These are phyloP conservation scores for Brettanomyces sp. DNA, from an alignment of 805 yeast species.

Conservation along the genomic window DNA sequence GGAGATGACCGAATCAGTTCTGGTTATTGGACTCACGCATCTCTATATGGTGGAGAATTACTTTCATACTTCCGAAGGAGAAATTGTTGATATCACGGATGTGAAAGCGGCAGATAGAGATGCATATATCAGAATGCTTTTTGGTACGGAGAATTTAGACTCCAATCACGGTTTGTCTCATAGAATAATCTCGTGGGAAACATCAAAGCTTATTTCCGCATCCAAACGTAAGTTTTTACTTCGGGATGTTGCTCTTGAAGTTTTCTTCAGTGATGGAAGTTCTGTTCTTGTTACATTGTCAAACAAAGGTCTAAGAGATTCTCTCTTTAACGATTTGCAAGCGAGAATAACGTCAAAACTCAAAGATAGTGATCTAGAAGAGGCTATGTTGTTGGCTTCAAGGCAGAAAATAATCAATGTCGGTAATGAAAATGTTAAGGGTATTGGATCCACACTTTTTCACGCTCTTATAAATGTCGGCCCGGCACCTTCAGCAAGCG, in stretches of 20 bases:
- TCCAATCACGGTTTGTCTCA: constrained; percentile 22
- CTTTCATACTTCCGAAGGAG: constrained; percentile 43
- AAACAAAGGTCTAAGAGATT: constrained; percentile 45
- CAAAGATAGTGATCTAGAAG: constrained; percentile 45
- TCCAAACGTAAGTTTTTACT: constrained; percentile 69
- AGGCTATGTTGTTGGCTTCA: constrained; percentile 43
- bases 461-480: constrained; percentile 5
- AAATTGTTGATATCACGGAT: constrained; percentile 56
- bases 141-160: constrained; percentile 8
- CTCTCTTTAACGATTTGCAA: constrained; percentile 39
- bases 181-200: constrained; percentile 48
- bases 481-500: constrained; percentile 8
- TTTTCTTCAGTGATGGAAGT: constrained; percentile 66
- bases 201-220: constrained; percentile 49
- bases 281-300: constrained; percentile 60
- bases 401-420: constrained; percentile 11
- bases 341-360: constrained; percentile 39
- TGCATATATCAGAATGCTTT: constrained; percentile 54
- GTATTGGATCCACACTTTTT: constrained; percentile 3
- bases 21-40: constrained; percentile 58
- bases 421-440: neutral
- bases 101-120: constrained; percentile 58
- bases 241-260: constrained; percentile 73
- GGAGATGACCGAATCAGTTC: constrained; percentile 65
- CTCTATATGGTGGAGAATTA: constrained; percentile 64